Evolutionary conservation across 495 filamentous ascomycete genomes (phyloP), one percentile per base, ranked within the genome.

Genomic region (Xanthoparmelia taractica): DNA sequence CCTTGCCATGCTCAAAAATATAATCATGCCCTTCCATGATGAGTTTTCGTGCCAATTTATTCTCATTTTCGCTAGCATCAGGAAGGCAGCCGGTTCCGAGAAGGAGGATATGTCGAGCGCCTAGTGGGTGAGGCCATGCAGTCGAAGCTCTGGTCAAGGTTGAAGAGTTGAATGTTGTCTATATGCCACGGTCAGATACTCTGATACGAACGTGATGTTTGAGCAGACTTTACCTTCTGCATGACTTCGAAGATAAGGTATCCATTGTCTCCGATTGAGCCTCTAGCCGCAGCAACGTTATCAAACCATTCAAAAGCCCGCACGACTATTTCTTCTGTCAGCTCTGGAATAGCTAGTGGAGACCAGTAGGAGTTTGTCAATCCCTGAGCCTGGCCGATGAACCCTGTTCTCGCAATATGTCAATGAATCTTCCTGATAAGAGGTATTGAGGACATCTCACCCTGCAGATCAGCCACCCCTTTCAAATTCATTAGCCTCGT

Each of bases 61-160:
- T 48, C 45, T 48, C 45, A 11, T 23, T 25, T 27, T 27, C 23
- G 45, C 11, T 13, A 23, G 45, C 45, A 27, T 48, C 45, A 11
- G 45, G 45, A 48, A n/a, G 45, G 45, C 45, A 48, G 45, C 45
- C 45, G 45, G 45, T 48, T 48, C 45, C 45, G n/a, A 48, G 23
- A 6, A 25, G 45, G 23, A 48, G 45, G 23, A 48, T 13, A 13
- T 48, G 45, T 48, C 45, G 45, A 48, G 45, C 45, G 13, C 23
- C 45, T 25, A 12, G 45, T 8, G 45, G 45, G n/a, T 48, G 45
- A 27, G 45, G 45, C 45, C 45, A 48, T 48, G 45, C 45, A 27
- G 45, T 48, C 23, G 45, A 48, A 5, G n/a, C 10, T 27, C 45
- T 48, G 23, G n/a, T 12, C 0, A 48, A 10, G n/a, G 45, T 25